Evolutionary conservation across 2,329 filamentous ascomycete species (phyloP), one percentile per base, ranked within the genome.

Genomic region (Penicillium sp.): DNA sequence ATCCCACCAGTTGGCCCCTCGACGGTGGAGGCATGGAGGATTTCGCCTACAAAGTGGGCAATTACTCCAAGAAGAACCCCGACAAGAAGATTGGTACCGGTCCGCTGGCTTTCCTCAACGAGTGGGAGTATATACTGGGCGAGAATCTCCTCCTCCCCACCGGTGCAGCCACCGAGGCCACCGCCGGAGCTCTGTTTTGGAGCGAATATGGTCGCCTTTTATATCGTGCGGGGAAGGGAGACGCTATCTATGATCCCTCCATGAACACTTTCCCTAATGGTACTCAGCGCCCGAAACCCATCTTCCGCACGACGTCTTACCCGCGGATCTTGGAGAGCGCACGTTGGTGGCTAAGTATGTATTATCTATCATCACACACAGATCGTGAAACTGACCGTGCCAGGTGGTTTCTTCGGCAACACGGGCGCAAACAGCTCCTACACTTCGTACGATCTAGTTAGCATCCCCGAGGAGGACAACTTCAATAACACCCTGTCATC

Each of bases 281-380:
- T 9, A 80, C 77, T 8, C 68, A 71, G 4, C 69, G 78, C 3
- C 68, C 75, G 0, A 80, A 78, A 63, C 75, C 80, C 1, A 74
- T 80, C 0, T 68, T 83, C 39, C 71, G 81, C 33, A 83, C 80
- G 0, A 84, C 81, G 0, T 72, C 73, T 36, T 80, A 84, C 63
- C 76, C 75, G 8, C 73, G 81, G n/a, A 84, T 84, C 32, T 61
- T 78, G 48, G 81, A 83, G 63, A 80, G 76, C 53, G 65, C 66
- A 13, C 56, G 65, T n/a, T 68, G 65, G 65, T 69, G 65, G 64
- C 81, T 61, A 76, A 80, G 24, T 74, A 76, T 7, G 78, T 72
- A 4, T 13, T 33, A 13, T 34, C 12, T 8, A 8, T n/a, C 30
- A 29, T 15, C 20, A 29, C n/a, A 17, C 12, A 24, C n/a, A 24